Evolutionary conservation across 345 rosid genomes (phyloP), one percentile per base, ranked within the genome.

Genomic region (Noccaea bulbosa): DNA sequence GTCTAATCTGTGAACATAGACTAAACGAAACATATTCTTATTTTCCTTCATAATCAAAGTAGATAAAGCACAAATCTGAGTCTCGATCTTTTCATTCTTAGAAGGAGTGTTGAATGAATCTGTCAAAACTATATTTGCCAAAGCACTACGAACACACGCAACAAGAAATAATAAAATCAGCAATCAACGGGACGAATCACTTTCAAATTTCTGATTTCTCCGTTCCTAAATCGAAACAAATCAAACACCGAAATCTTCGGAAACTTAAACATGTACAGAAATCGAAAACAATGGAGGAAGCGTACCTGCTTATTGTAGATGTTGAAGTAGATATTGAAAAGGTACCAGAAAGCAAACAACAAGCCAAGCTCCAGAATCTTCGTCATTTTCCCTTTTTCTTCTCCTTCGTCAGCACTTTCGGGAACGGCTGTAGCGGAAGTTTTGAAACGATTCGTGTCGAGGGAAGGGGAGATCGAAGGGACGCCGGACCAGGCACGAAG

Each of bases 271-370:
- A 65, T 37, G 7, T 24, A 50, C 8, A 65, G 6, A 40, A 51
- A 11, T 5, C n/a, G 14, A 66, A 66, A 51, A 27, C 24, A 65
- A 8, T 65, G n/a, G 8, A 22, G 2, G 6, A 34, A 35, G 7
- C 52, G 64, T 46, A 95, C 99, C 99, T 92, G 98, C 67, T 95
- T 95, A 82, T 95, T 92, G 81, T 95, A 95, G 70, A 95, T 95
- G 78, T 95, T 95, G 94, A 95, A 95, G 93, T 92, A 92, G 81
- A 92, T 95, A 71, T 95, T 95, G 77, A 95, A 95, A 56, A 95
- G 76, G 77, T 73, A 86, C 99, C 99, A 95, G 7, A 92, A 54
- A 34, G 90, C 98, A 74, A 94, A 89, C 81, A 91, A 53, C 75
- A 81, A 65, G 43, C 96, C 97, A 35, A 92, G 92, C 84, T 78